Evolutionary conservation across 2,329 filamentous ascomycete genomes (phyloP), one percentile per base, ranked within the genome.

Genomic region (Penicillium sp.): DNA sequence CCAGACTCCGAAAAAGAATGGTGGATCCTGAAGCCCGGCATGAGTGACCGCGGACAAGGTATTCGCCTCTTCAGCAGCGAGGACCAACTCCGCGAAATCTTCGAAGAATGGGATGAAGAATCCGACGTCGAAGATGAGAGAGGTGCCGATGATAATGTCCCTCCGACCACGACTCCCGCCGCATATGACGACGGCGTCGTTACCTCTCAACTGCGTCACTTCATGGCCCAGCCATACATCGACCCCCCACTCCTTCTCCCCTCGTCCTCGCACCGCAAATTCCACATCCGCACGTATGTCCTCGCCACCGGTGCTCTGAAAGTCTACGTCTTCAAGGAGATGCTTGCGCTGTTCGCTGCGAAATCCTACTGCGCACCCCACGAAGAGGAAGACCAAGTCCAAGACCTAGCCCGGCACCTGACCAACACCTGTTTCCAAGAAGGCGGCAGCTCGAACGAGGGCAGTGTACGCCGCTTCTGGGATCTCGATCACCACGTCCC

Each of bases 1-100:
- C 94, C 95, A 64, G 85, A 84, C 19, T 67, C 76, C 10, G 79
- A 84, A 45, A 83, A 84, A 61, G 87, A 96, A 74, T 99, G 94
- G 94, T 99, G 95, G 95, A 98, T 99, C 67, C 77, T 99, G 61
- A 99, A 99, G 78, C 94, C 95, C 0, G 90, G 94, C 8, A 98
- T 99, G 95, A 97, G 92, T 75, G 95, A 99, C 74, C 86, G 94
- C 26, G 95, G 94, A 0, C 93, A 97, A 74, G 95, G 95, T 0
- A 97, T 99, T 60, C 82, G 92, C 42, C 81, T 99, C 0, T 99
- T 99, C 76, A 91, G 87, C 69, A 92, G 87, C 2, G 91, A 95
- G 81, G 87, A 89, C 58, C 89, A 96, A 72, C 80, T 99, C n/a
- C 89, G 90, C 62, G 83, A 74, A 14, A 95, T 99, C 57, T 99